A percentile compares a stretch with the other conserved stretches of the same genome.
Evolutionary conservation across 176 grass and related monocot species (phyloP).

Genomic region (Areca catechu): DNA sequence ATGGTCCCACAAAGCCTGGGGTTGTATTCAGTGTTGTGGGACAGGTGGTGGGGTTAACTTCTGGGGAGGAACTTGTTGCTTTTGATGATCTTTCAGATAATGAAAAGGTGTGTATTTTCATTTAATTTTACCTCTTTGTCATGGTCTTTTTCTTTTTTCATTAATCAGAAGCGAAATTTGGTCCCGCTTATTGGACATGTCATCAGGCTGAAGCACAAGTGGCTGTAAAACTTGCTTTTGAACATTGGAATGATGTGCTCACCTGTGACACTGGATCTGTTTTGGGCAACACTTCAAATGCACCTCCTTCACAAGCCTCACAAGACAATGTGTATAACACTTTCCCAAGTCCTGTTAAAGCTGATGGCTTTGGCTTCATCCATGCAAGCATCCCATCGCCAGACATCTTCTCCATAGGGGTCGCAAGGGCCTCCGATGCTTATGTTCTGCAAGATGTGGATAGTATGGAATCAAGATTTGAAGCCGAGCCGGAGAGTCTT

Average conservation of each 20-base stretch:
- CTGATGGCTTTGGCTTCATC: constrained; percentile 40
- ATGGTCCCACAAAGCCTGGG: constrained; percentile 38
- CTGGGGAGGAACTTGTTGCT: constrained; percentile 38
- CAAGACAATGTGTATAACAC: constrained; percentile 33
- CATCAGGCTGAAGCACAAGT: constrained; percentile 46
- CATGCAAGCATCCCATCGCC: constrained; percentile 36
- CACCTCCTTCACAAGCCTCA: constrained; percentile 23
- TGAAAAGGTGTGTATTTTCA: constrained; percentile 42
- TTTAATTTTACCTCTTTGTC: not conserved
- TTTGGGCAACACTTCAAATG: not conserved
- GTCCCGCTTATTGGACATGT: not conserved
- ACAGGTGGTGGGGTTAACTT: constrained; percentile 54
- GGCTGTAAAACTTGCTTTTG: constrained; percentile 56
- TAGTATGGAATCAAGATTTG: constrained; percentile 21
- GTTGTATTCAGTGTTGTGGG: constrained; percentile 73
- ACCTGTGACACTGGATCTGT: constrained; percentile 39
- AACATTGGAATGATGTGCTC: constrained; percentile 51
- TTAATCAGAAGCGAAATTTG: not conserved
- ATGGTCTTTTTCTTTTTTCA: constrained; percentile 3
- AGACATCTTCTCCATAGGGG: constrained; percentile 46
- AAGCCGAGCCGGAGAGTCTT: constrained; percentile 19
- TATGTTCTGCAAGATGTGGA: constrained; percentile 17
- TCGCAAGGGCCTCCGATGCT: constrained; percentile 19
- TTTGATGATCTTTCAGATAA: constrained; percentile 47
- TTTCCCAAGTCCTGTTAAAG: constrained; percentile 23